Base-by-base conservation (phyloP, 2,329 filamentous ascomycete genomes). In the Aspergillus clavatus region DNA sequence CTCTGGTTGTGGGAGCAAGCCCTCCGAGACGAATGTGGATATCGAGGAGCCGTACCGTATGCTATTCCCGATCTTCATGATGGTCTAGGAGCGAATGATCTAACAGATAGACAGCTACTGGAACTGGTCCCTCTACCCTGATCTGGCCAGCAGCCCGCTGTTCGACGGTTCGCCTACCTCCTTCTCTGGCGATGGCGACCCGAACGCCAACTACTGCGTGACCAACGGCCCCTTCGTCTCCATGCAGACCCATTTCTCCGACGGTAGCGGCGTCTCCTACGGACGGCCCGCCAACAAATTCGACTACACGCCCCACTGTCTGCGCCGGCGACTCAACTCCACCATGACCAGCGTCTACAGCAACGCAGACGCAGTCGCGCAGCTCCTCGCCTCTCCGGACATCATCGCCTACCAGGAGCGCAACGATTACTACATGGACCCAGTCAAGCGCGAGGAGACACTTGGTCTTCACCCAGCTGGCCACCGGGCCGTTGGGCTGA, bases 121-220 rank as follows among this genome's bases (percentile, higher is more conserved):
- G 44, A 21, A 46, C 27, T 46, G 44, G 44, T n/a, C 44, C 7
- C 29, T 46, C 14, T 38, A 21, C 24, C 39, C 44, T 26, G 24
- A 42, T 14, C 26, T 46, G 2, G 14, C 44, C 28, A 27, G 26
- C n/a, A 46, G 39, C 18, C 44, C 44, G 7, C 33, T 42, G 8
- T 46, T 46, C 23, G 44, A 46, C n/a, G 40, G 33, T 10, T 28
- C 21, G 16, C 5, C 22, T 3, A 46, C 56, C 3, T 55, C 52
- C 14, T 51, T 51, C 12, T 47, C 43, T 8, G 52, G 54, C 10
- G 57, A 61, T 27, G 55, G 56, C 12, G 53, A 52, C 3, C 47
- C 41, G 10, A 48, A 42, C 12, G 48, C 54, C 36, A 22, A 35
- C n/a, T 12, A 16, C 16, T 47, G 45, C 37, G 45, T 46, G 14